Evolutionary conservation across 257 asterid genomes (phyloP).

Genomic region (Nicotiana attenuata): DNA sequence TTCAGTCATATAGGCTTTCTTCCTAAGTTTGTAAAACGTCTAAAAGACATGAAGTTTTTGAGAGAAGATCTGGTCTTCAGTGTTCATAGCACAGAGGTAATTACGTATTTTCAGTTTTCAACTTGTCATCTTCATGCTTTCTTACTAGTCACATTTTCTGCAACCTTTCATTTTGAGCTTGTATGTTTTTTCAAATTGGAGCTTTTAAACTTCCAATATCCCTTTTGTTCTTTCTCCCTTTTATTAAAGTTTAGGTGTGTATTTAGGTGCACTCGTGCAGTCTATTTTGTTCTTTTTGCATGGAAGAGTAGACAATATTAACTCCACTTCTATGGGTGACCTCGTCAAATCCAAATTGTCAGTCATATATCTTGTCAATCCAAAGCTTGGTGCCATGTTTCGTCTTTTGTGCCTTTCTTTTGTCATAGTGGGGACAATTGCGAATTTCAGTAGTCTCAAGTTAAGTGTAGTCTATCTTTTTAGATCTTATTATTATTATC

Average conservation of each 20-base stretch:
- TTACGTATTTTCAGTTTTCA: conserved; percentile 5
- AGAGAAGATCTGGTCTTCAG: conserved; percentile 82
- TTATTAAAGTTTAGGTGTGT: neutral
- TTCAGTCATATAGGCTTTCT: conserved; percentile 88
- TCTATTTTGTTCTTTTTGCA: neutral
- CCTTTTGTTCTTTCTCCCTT: neutral
- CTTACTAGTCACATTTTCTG: neutral
- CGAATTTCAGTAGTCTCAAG: neutral
- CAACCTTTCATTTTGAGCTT: neutral
- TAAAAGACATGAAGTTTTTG: conserved; percentile 69
- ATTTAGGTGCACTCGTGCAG: neutral
- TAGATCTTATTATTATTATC: neutral
- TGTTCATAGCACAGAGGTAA: conserved; percentile 88
- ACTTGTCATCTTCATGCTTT: neutral
- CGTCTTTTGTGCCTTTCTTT: neutral
- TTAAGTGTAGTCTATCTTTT: neutral
- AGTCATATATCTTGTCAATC: neutral
- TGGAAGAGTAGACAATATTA: neutral
- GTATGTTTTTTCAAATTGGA: neutral
- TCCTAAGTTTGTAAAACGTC: conserved; percentile 55
- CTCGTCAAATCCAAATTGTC: neutral
- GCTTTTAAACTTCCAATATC: neutral
- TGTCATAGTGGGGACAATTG: neutral
- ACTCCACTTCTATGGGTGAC: neutral
- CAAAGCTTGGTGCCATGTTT: neutral